Evolutionary conservation across 2,329 filamentous ascomycete species (phyloP).

Genomic region (Cytospora piceicola): DNA sequence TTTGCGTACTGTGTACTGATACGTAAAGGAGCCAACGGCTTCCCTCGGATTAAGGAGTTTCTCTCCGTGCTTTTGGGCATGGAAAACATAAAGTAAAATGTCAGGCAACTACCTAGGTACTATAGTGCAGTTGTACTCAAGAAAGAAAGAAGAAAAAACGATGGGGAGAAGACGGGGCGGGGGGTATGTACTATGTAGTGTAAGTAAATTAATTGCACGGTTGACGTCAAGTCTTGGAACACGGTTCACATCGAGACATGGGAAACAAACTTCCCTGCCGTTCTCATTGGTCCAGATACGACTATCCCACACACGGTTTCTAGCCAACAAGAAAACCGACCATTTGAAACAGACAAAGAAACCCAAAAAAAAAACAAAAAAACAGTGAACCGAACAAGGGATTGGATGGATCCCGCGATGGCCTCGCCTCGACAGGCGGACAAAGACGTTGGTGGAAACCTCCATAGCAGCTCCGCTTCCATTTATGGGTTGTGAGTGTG

Average conservation of each 20-base stretch:
- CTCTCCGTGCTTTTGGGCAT: too few species aligned
- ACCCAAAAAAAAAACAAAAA: background rate
- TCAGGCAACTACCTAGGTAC: too few species aligned
- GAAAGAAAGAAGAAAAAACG: too few species aligned
- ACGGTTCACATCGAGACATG: background rate
- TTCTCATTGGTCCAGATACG: slow-evolving; percentile 1
- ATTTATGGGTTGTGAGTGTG: background rate
- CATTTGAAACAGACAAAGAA: background rate
- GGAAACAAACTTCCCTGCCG: background rate
- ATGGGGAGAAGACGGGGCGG: background rate
- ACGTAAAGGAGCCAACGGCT: too few species aligned
- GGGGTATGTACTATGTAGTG: background rate
- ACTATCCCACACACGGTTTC: background rate
- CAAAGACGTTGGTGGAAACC: background rate
- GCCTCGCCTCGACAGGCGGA: slow-evolving; percentile 12
- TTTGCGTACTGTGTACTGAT: too few species aligned
- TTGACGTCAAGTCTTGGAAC: slow-evolving; percentile 16
- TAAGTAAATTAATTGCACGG: slow-evolving; percentile 2
- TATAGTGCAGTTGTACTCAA: too few species aligned
- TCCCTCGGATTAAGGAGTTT: too few species aligned
- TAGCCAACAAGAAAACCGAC: background rate
- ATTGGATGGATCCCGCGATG: slow-evolving; percentile 10
- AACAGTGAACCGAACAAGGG: background rate
- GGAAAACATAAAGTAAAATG: background rate
- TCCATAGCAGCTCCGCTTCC: background rate